Percentiles rank a stretch among this genome's conserved stretches.
These are phyloP conservation scores for Diaporthe velutina DNA, from an alignment of 2,329 filamentous ascomycete species.

Conservation along the genomic window DNA sequence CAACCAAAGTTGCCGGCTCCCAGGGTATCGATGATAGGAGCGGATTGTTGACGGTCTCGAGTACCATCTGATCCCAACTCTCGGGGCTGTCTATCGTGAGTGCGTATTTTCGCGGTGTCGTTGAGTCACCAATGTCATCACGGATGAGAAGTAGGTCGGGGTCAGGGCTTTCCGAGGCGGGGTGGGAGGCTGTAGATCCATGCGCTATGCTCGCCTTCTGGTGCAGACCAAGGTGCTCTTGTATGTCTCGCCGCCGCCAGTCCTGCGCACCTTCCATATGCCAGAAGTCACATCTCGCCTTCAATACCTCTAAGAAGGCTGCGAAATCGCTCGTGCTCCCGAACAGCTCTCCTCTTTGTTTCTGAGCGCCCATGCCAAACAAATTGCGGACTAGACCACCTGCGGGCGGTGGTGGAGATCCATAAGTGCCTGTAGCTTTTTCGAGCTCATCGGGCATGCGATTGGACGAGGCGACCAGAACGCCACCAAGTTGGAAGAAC, in stretches of 20 bases:
- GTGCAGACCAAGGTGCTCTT: slow-evolving; percentile 28
- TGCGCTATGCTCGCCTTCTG: neutral
- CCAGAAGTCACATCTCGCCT: slow-evolving; percentile 85
- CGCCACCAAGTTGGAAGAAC: slow-evolving; percentile 86
- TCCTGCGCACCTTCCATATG: slow-evolving; percentile 83
- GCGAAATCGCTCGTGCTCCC: slow-evolving; percentile 79
- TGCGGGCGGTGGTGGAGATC: slow-evolving; percentile 67
- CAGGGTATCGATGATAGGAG: slow-evolving; percentile 49
- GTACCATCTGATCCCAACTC: slow-evolving; percentile 45
- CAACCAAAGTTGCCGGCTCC: slow-evolving; percentile 58
- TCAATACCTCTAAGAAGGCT: slow-evolving; percentile 80
- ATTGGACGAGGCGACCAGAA: slow-evolving; percentile 84
- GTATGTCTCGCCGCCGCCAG: slow-evolving; percentile 71
- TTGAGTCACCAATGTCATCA: slow-evolving; percentile 33
- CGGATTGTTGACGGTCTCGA: slow-evolving; percentile 35
- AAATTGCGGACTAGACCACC: slow-evolving; percentile 64
- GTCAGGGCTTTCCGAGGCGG: slow-evolving; percentile 11
- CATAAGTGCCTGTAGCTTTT: slow-evolving; percentile 80
- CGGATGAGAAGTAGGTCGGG: slow-evolving; percentile 26
- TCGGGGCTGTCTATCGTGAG: slow-evolving; percentile 43
- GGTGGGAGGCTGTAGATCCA: neutral
- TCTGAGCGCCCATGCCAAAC: slow-evolving; percentile 54
- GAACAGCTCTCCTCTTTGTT: slow-evolving; percentile 63
- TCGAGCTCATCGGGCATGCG: slow-evolving; percentile 86
- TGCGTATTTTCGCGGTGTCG: slow-evolving; percentile 48